phyloP scores from a whole-genome alignment of 495 filamentous ascomycete genomes.

The Aspergillus wentii region DNA sequence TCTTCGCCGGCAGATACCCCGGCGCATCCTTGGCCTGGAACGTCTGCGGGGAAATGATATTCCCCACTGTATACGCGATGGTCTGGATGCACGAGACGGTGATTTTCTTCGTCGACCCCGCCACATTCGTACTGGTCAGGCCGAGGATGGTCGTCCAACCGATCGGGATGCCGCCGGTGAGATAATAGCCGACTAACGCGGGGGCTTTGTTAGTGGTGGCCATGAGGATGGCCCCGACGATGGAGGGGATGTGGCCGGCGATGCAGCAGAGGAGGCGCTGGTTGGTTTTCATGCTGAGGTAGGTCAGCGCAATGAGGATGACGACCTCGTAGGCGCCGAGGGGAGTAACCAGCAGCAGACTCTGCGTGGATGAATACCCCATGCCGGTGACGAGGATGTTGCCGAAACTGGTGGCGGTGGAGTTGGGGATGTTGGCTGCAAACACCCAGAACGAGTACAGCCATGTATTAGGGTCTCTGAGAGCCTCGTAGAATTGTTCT shows the following conservation, averaged over 20 bases:
- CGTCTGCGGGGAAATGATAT: constrained; percentile 48
- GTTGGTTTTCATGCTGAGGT: constrained; percentile 48
- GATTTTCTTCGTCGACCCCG: constrained; percentile 64
- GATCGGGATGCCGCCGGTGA: constrained; percentile 37
- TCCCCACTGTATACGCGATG: constrained; percentile 52
- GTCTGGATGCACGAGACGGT: constrained; percentile 58
- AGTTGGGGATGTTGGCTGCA: constrained; percentile 43
- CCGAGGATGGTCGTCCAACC: constrained; percentile 48
- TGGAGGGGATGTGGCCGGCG: constrained; percentile 20
- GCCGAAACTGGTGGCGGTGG: constrained; percentile 27
- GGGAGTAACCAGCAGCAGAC: constrained; percentile 55
- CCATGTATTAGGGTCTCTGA: constrained; percentile 49
- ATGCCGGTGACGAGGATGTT: constrained; percentile 24
- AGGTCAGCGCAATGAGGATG: constrained; percentile 46
- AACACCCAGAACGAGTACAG: constrained; percentile 52
- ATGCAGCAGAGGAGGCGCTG: constrained; percentile 20
- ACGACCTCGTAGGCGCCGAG: constrained; percentile 56
- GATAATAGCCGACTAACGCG: constrained; percentile 47
- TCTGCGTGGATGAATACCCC: constrained; percentile 36
- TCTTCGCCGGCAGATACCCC: constrained; percentile 54
- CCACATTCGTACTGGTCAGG: constrained; percentile 49
- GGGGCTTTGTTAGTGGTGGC: constrained; percentile 39
- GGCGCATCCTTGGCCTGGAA: constrained; percentile 46
- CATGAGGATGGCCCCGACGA: constrained; percentile 52
- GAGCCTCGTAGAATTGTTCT: constrained; percentile 47